Percentiles rank a stretch among this genome's conserved stretches.
Conservation (phyloP, 805 yeast species). For the Cephaloascus fragrans region DNA sequence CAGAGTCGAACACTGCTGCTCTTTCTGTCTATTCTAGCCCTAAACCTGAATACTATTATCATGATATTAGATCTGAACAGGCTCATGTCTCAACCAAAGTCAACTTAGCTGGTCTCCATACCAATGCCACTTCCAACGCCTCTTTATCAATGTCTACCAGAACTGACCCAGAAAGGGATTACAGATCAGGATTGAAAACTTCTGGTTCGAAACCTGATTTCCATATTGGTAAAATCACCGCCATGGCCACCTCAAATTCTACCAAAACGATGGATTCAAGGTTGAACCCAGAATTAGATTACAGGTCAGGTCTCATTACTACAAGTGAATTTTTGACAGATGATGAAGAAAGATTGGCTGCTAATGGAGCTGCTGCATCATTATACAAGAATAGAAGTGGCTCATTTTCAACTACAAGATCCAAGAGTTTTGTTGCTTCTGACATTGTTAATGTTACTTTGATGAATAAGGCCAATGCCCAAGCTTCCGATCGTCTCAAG, state of each 20-base stretch:
- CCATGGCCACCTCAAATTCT: conserved; percentile 27
- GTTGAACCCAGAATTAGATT: conserved; percentile 30
- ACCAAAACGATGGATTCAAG: conserved; percentile 27
- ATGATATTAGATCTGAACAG: conserved; percentile 3
- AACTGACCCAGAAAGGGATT: conserved; percentile 27
- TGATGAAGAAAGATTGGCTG: conserved; percentile 38
- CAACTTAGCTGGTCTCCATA: conserved; percentile 1
- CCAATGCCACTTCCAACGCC: conserved; percentile 25
- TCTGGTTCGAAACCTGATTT: conserved; percentile 9
- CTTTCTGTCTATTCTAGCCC: conserved; percentile 1
- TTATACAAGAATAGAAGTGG: conserved; percentile 19
- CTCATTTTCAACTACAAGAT: conserved; percentile 18
- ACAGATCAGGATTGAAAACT: conserved; percentile 21
- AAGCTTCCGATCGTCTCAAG: conserved; percentile 32
- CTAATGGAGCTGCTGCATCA: conserved; percentile 51
- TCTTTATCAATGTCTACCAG: conserved; percentile 34
- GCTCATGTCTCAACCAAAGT: neutral
- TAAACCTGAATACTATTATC: conserved; percentile 6
- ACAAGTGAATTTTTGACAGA: conserved; percentile 12
- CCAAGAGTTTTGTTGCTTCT: conserved; percentile 24
- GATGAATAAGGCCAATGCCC: conserved; percentile 38
- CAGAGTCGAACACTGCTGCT: conserved; percentile 3
- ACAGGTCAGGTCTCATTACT: conserved; percentile 24
- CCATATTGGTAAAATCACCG: conserved; percentile 22
- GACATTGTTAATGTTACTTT: conserved; percentile 33